These are phyloP conservation scores for Chamaenerion angustifolium DNA, from an alignment of 345 rosid species.

Conservation along the genomic window DNA sequence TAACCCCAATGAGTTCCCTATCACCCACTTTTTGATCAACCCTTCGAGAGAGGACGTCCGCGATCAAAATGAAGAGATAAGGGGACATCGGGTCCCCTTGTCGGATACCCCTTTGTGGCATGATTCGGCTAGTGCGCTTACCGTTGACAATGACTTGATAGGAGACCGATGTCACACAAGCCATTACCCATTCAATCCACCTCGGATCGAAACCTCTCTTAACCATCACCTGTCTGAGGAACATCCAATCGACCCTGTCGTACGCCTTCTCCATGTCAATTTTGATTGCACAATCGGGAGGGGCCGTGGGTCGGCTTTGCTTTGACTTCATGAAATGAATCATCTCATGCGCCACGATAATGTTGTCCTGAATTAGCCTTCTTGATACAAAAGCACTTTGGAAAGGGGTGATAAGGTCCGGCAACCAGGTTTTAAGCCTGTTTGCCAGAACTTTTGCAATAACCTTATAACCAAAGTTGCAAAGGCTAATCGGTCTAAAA, in stretches of 20 bases:
- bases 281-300: not conserved
- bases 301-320: no score
- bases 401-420: accelerated
- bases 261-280: not conserved
- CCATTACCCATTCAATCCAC: not conserved
- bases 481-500: no score
- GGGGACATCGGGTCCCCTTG: not conserved
- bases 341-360: not conserved
- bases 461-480: no score
- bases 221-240: not conserved
- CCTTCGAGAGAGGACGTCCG: no score
- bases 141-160: not conserved
- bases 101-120: not conserved
- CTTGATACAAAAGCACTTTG: not conserved
- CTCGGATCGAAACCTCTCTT: not conserved
- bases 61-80: not conserved
- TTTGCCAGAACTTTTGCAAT: no score
- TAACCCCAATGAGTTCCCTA: no score
- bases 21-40: no score
- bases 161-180: not conserved
- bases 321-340: no score
- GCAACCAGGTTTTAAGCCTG: not conserved
- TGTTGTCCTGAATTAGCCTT: not conserved
- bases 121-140: no score
- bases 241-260: not conserved